Conservation (phyloP, 805 yeast genomes). For the Suhomyces sp. region DNA sequence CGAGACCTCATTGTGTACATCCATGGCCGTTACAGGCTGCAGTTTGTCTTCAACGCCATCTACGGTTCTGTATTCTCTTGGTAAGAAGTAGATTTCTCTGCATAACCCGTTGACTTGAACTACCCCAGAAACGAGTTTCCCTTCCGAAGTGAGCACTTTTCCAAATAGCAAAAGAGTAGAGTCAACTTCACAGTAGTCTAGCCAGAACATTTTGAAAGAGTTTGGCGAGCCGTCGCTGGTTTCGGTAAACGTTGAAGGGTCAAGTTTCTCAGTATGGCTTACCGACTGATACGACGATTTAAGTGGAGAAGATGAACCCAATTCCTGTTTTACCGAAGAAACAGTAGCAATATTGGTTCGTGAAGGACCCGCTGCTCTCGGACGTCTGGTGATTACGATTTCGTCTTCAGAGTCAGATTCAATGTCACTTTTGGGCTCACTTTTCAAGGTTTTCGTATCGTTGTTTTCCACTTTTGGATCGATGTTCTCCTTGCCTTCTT, state of each 20-base stretch:
- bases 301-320: conserved; percentile 18
- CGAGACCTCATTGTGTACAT: conserved; percentile 74
- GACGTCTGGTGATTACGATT: conserved; percentile 51
- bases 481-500: conserved; percentile 16
- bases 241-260: conserved; percentile 19
- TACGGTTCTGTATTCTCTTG: conserved; percentile 46
- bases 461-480: conserved; percentile 6
- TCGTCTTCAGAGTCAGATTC: conserved; percentile 54
- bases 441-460: not conserved
- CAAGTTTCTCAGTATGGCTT: conserved; percentile 34
- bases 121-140: conserved; percentile 67
- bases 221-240: conserved; percentile 24
- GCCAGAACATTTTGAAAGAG: conserved; percentile 77
- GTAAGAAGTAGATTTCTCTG: conserved; percentile 76
- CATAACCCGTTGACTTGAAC: conserved; percentile 68
- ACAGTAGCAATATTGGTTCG: conserved; percentile 41
- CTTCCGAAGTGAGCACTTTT: conserved; percentile 60
- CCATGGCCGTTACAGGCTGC: conserved; percentile 49
- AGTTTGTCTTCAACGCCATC: conserved; percentile 38
- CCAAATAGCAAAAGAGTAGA: conserved; percentile 74
- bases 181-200: conserved; percentile 81
- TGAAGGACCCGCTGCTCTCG: conserved; percentile 41
- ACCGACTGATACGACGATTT: conserved; percentile 12
- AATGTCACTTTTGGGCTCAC: conserved; percentile 10
- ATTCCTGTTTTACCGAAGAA: conserved; percentile 29